Conservation (phyloP, 1,284 basidiomycete genomes). For the Chalciporus piperatoides region DNA sequence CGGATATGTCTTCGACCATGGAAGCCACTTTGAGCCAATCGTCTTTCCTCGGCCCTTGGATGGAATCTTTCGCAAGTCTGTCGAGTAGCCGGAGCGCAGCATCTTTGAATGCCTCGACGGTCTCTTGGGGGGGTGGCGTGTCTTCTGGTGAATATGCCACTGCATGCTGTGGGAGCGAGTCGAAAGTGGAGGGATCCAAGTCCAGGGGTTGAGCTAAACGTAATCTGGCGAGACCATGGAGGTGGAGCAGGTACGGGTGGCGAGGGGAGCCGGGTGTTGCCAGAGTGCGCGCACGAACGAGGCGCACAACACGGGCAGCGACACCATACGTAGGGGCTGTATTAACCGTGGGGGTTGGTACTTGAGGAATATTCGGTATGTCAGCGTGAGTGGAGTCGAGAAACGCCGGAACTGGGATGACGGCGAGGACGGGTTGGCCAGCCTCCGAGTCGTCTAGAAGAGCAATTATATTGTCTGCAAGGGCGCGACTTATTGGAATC, state of each 20-base stretch:
- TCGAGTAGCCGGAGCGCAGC: conserved; percentile 64
- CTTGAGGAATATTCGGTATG: background rate
- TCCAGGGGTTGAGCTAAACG: conserved; percentile 37
- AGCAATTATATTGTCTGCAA: conserved; percentile 57
- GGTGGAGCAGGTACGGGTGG: conserved; percentile 57
- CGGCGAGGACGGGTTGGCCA: conserved; percentile 59
- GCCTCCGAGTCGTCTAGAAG: conserved; percentile 60
- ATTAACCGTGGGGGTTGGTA: background rate
- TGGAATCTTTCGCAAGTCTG: conserved; percentile 57
- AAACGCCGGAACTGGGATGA: conserved; percentile 46
- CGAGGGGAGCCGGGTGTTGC: conserved; percentile 35
- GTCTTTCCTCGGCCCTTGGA: conserved; percentile 53
- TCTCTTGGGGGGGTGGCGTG: conserved; percentile 46
- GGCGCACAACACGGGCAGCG: conserved; percentile 57
- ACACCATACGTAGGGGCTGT: conserved; percentile 36
- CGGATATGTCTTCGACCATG: conserved; percentile 62
- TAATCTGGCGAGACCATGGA: conserved; percentile 63
- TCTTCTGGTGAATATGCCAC: conserved; percentile 49
- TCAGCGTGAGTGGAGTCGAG: conserved; percentile 27
- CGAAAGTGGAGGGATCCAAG: conserved; percentile 26
- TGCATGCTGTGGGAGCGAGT: conserved; percentile 38
- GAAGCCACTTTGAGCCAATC: conserved; percentile 60
- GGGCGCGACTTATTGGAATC: conserved; percentile 50
- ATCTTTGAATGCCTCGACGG: conserved; percentile 61
- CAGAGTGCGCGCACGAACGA: conserved; percentile 48